Evolutionary conservation across 2,329 filamentous ascomycete genomes (phyloP), one percentile per base, ranked within the genome.

Genomic region (Teratosphaeria destructans): DNA sequence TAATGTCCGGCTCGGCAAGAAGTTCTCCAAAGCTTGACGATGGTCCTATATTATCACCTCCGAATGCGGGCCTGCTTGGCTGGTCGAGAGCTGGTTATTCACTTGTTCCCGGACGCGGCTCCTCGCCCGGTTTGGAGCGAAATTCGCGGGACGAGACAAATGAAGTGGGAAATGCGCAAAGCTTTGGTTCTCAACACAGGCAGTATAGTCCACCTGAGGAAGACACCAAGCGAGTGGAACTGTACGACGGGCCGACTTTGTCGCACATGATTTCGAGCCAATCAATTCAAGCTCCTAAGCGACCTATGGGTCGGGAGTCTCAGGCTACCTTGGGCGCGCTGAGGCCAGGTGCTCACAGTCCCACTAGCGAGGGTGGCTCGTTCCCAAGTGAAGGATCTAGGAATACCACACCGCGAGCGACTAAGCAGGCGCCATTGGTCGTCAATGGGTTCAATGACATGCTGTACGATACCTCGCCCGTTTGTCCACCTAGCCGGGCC

Each of bases 401-500:
- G 14, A 63, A 63, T 52, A 62, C 67, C 27, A 69, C 67, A 34
- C 66, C 67, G 7, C 60, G 64, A 47, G 66, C 67, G 19, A 52
- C 55, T 7, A 61, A 59, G 47, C 35, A 47, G 27, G n/a, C 34
- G 32, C 29, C 59, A 53, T 53, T 54, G 35, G 60, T 37, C 37
- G 59, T 64, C 12, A 68, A 68, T 19, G 60, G 66, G 53, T 60
- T 64, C 19, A 68, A 68, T 26, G 61, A 66, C 53, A 59, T 65
- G 19, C 58, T 72, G 39, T 71, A 71, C 59, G 70, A 70, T 47
- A 64, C 66, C 11, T 72, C 71, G 23, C 69, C 71, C n/a, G 59
- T 59, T 14, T 69, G 72, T 26, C 69, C 71, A 14, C 60, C 71
- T 4, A 72, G 70, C 57, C 66, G 68, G 11, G 69, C 70, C 7